phyloP scores from a whole-genome alignment of 2,329 filamentous ascomycete species.

The Samsoniella hepiali region DNA sequence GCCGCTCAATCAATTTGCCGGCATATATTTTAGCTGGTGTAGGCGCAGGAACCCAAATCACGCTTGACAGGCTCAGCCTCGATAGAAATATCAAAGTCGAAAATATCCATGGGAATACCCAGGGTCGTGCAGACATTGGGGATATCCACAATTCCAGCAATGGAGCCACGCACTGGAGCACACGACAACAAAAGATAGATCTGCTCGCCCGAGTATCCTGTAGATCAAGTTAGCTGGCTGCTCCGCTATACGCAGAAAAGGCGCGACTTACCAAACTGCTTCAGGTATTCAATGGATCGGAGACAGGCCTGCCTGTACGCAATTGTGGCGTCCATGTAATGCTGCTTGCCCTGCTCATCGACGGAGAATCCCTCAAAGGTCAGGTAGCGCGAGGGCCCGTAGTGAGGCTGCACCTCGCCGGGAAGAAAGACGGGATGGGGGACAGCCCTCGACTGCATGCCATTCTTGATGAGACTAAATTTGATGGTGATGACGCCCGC shows the following conservation, averaged over 20 bases:
- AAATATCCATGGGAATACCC: constrained; percentile 88
- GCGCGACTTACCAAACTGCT: constrained; percentile 30
- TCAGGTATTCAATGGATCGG: constrained; percentile 40
- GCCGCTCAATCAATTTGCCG: background rate
- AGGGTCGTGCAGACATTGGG: constrained; percentile 89
- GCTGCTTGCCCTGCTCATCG: constrained; percentile 83
- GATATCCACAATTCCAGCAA: constrained; percentile 87
- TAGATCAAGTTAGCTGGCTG: background rate
- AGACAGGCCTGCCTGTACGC: constrained; percentile 82
- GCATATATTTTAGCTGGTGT: background rate
- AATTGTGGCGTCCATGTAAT: constrained; percentile 81
- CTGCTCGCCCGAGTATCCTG: constrained; percentile 70
- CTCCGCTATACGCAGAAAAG: background rate
- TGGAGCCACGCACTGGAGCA: constrained; percentile 81
- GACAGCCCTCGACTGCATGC: constrained; percentile 69
- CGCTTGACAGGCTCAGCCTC: constrained; percentile 25
- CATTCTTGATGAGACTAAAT: constrained; percentile 81
- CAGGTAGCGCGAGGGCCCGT: constrained; percentile 72
- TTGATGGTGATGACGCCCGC: constrained; percentile 87
- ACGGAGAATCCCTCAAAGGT: constrained; percentile 91
- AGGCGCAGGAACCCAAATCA: constrained; percentile 24
- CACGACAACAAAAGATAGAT: constrained; percentile 82
- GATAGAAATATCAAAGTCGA: constrained; percentile 80
- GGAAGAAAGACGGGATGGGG: constrained; percentile 83
- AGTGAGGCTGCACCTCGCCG: constrained; percentile 84